Conservation (phyloP, 495 filamentous ascomycete species). For the Parathielavia appendiculata region DNA sequence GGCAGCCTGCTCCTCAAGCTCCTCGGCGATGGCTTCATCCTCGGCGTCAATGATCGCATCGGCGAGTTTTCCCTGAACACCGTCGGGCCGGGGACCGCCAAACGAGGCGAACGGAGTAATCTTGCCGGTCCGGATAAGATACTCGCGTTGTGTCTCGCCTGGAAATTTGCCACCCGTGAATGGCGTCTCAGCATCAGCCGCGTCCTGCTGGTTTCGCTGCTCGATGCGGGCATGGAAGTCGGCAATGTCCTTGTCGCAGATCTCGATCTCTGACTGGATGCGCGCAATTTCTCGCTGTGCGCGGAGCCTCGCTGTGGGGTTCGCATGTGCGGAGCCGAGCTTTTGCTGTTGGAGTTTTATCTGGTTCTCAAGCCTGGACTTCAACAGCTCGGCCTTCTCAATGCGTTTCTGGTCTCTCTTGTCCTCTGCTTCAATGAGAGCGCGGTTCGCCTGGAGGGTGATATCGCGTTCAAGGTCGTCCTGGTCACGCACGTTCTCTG, state of each 20-base stretch:
- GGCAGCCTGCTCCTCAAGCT: conserved; percentile 53
- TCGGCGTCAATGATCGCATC: conserved; percentile 75
- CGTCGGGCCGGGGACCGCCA: conserved; percentile 47
- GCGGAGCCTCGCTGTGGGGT: conserved; percentile 38
- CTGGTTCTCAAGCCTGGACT: conserved; percentile 46
- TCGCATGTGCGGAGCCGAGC: conserved; percentile 35
- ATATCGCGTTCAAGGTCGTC: conserved; percentile 80
- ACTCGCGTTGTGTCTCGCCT: conserved; percentile 79
- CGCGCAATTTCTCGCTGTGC: conserved; percentile 59
- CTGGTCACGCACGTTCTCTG: conserved; percentile 73
- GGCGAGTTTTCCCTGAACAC: conserved; percentile 56
- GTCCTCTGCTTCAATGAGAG: conserved; percentile 76
- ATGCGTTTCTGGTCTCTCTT: conserved; percentile 82
- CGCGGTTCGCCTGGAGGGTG: conserved; percentile 63
- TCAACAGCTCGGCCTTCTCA: conserved; percentile 63
- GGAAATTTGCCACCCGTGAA: conserved; percentile 50
- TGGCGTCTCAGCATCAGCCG: conserved; percentile 37
- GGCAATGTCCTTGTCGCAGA: conserved; percentile 60
- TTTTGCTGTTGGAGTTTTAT: conserved; percentile 41
- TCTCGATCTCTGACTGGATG: conserved; percentile 55
- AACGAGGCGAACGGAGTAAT: conserved; percentile 90
- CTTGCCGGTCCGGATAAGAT: conserved; percentile 90
- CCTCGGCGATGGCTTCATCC: conserved; percentile 48
- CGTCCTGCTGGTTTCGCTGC: conserved; percentile 53
- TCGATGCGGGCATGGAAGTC: conserved; percentile 78